Base-by-base conservation (phyloP, 1,284 basidiomycete genomes). In the Serendipita sp. region DNA sequence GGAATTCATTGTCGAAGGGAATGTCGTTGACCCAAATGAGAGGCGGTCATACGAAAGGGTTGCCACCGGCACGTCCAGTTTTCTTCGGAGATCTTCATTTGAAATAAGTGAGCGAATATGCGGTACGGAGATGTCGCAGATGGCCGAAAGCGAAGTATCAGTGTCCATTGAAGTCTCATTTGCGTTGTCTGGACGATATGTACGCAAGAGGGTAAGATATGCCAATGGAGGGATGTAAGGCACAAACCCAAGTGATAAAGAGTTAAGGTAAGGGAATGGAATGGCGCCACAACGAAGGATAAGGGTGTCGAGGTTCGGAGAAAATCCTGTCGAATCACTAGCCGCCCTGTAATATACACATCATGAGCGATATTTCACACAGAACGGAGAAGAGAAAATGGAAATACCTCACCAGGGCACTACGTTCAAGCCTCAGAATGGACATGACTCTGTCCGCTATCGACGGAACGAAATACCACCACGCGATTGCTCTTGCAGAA, bases 171-270 rank as follows among this genome's bases (percentile, higher is more conserved):
- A 22, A 1, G 15, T 29, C 6, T n/a, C 22, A n/a, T 15, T 12
- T n/a, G 15, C 2, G 49, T 13, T n/a, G 49, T 13, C 49, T 29
- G 8, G 2, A 8, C 53, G 30, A 22, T n/a, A 22, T 44, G 12
- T 74, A 29, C 76, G 79, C 41, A 83, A 72, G 38, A 87, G 75
- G 32, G 78, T 75, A 43, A 89, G 78, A 68, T 91, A 91, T 6
- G 81, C 76, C 0, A 77, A 72, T 2, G 88, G 85, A 1, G 88
- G 85, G 38, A 87, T 67, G 70, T 87, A 79, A 29, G 82, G 76
- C 5, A 90, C 75, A 70, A 90, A 88, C 2, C 84, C 85, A 62
- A 88, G 74, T 0, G 82, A 82, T 5, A 87, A 85, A 0, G 78
- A 77, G 6, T 74, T 74, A 2, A 89, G 77, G 70, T 86, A 88